Percentiles rank a stretch among this genome's conserved stretches.
phyloP scores from a whole-genome alignment of 768 basidiomycete species.

The Glaciozyma martinii region DNA sequence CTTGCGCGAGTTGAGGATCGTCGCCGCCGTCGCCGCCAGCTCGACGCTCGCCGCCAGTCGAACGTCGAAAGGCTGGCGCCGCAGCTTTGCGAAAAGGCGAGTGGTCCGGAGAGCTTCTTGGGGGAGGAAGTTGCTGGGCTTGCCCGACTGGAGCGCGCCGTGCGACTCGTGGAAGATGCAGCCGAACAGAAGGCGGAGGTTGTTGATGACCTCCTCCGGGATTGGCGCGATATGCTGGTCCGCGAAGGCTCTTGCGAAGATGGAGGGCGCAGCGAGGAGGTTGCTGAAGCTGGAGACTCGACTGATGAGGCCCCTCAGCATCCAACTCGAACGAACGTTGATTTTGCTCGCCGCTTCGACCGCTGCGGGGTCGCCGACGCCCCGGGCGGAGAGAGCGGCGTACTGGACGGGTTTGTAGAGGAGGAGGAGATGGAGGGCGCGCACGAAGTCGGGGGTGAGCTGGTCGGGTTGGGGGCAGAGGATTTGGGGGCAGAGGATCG shows the following conservation, averaged over 20 bases:
- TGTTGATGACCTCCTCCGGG: conserved; percentile 16
- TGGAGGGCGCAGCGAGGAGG: conserved; percentile 18
- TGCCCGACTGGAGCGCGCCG: conserved; percentile 26
- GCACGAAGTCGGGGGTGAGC: conserved; percentile 14
- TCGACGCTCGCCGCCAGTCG: conserved; percentile 28
- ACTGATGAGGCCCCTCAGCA: conserved; percentile 16
- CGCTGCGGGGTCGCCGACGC: conserved; percentile 6
- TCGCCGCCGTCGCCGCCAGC: conserved; percentile 20
- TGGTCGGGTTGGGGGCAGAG: conserved; percentile 26
- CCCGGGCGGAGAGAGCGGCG: conserved; percentile 15
- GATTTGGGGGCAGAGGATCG: conserved; percentile 24
- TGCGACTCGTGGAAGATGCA: conserved; percentile 29
- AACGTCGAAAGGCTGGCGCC: conserved; percentile 15
- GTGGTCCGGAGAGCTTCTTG: conserved; percentile 23
- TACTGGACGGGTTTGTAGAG: conserved; percentile 30
- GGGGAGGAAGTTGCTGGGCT: conserved; percentile 19
- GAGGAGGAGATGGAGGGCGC: conserved; percentile 19
- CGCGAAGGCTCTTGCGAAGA: conserved; percentile 25
- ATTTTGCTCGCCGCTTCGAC: conserved; percentile 21
- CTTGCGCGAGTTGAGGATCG: conserved; percentile 2
- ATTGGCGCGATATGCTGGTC: conserved; percentile 13
- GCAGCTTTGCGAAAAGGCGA: conserved; percentile 22
- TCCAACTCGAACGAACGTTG: conserved; percentile 27
- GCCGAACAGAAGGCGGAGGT: conserved; percentile 22
- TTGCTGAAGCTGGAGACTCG: conserved; percentile 17